phyloP scores from a whole-genome alignment of 2,329 filamentous ascomycete genomes.

The Colletotrichum coccodes region DNA sequence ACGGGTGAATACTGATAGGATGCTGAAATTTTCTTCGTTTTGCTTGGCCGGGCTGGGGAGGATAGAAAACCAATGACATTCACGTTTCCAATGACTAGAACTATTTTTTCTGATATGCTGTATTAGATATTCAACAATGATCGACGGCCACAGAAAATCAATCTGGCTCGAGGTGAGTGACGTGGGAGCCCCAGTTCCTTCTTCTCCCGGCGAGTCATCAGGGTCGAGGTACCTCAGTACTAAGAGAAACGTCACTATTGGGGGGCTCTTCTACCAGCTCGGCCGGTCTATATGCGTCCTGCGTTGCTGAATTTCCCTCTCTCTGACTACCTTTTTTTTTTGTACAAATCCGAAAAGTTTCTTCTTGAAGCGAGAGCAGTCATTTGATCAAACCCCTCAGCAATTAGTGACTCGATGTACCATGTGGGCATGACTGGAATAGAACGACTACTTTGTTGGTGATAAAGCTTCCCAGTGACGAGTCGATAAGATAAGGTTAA shows the following conservation, averaged over 20 bases:
- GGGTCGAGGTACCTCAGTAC: background rate
- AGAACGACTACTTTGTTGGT: background rate
- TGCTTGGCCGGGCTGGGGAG: conserved; percentile 22
- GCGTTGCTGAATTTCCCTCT: background rate
- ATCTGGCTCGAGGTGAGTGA: background rate
- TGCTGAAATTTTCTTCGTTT: conserved; percentile 24
- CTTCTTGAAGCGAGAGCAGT: background rate
- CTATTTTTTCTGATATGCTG: background rate
- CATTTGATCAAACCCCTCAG: background rate
- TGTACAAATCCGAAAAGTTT: background rate
- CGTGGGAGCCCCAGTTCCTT: background rate
- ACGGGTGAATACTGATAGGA: conserved; percentile 18
- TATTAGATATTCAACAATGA: background rate
- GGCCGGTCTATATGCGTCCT: background rate
- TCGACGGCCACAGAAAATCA: too few species aligned
- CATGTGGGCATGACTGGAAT: background rate
- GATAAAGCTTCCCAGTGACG: background rate
- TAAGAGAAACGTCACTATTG: conserved; percentile 20
- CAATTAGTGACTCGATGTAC: background rate
- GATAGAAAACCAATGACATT: conserved; percentile 32
- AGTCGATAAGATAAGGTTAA: conserved; percentile 24
- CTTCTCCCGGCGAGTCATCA: conserved; percentile 11
- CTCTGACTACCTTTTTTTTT: background rate
- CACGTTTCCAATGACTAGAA: conserved; percentile 22
- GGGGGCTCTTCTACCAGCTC: background rate